phyloP scores from a whole-genome alignment of 2,329 filamentous ascomycete genomes.

The Sclerotinia borealis region DNA sequence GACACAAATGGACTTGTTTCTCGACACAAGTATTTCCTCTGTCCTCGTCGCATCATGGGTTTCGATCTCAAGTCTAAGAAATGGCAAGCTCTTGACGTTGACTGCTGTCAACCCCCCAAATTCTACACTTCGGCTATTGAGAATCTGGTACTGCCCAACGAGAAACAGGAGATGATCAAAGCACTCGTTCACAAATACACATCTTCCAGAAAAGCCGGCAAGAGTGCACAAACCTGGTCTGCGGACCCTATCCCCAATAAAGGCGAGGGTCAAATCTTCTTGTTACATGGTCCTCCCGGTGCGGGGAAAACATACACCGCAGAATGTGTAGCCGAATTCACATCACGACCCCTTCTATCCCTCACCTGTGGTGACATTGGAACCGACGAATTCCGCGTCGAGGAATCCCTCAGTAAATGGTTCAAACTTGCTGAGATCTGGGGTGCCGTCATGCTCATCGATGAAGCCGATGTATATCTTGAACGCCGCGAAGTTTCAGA shows the following conservation, averaged over 20 bases:
- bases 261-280: constrained; percentile 24
- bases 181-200: constrained; percentile 22
- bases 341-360: constrained; percentile 21
- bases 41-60: constrained; percentile 21
- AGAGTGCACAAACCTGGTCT: constrained; percentile 14
- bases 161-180: constrained; percentile 22
- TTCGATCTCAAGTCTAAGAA: constrained; percentile 25
- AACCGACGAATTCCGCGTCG: constrained; percentile 39
- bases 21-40: constrained; percentile 21
- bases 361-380: constrained; percentile 45
- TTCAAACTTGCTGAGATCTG: constrained; percentile 45
- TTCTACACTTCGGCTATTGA: constrained; percentile 19
- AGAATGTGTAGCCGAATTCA: constrained; percentile 27
- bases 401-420: constrained; percentile 41
- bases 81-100: constrained; percentile 22
- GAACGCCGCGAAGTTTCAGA: constrained; percentile 31
- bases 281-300: constrained; percentile 22
- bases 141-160: constrained; percentile 19
- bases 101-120: constrained; percentile 20
- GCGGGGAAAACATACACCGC: constrained; percentile 23
- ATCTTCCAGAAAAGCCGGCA: constrained; percentile 7
- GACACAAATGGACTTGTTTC: constrained; percentile 8
- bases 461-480: constrained; percentile 48
- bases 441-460: constrained; percentile 46
- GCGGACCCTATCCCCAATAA: constrained; percentile 22